phyloP scores from a whole-genome alignment of 306 rosid species.

The Coriaria nepalensis region DNA sequence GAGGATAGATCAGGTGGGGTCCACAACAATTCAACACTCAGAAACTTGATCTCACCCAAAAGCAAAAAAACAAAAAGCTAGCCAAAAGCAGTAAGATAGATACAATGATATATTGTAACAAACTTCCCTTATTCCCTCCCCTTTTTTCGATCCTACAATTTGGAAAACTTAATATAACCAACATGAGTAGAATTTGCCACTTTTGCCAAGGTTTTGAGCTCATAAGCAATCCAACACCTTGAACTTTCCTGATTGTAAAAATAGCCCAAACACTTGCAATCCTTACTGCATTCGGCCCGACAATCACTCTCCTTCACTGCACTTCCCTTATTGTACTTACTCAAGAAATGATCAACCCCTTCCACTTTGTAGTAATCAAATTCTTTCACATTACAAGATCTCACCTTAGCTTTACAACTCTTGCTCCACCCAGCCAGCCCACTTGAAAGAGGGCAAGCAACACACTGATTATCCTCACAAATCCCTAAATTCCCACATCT shows the following conservation, averaged over 20 bases:
- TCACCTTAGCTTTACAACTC: constrained; percentile 28
- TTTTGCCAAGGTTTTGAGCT: constrained; percentile 36
- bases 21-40: too few relatives aligned
- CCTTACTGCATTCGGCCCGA: constrained; percentile 33
- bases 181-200: constrained; percentile 41
- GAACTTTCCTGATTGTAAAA: constrained; percentile 34
- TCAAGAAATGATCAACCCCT: constrained; percentile 57
- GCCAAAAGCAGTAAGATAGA: too few relatives aligned
- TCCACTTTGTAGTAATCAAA: constrained; percentile 45
- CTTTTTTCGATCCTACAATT: constrained; percentile 2
- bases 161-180: constrained; percentile 28
- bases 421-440: constrained; percentile 48
- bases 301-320: constrained; percentile 24
- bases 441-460: constrained; percentile 47
- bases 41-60: too few relatives aligned
- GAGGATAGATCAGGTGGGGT: too few relatives aligned
- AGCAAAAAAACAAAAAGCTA: too few relatives aligned
- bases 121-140: neutral
- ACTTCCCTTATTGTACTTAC: constrained; percentile 26
- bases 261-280: constrained; percentile 54
- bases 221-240: constrained; percentile 56
- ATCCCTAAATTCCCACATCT: constrained; percentile 46
- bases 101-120: too few relatives aligned
- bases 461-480: constrained; percentile 58
- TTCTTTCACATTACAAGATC: constrained; percentile 22